A percentile compares a stretch with the other conserved stretches of the same genome.
Conservation (phyloP, 169 alveolate genomes). For the Neospora caninum region DNA sequence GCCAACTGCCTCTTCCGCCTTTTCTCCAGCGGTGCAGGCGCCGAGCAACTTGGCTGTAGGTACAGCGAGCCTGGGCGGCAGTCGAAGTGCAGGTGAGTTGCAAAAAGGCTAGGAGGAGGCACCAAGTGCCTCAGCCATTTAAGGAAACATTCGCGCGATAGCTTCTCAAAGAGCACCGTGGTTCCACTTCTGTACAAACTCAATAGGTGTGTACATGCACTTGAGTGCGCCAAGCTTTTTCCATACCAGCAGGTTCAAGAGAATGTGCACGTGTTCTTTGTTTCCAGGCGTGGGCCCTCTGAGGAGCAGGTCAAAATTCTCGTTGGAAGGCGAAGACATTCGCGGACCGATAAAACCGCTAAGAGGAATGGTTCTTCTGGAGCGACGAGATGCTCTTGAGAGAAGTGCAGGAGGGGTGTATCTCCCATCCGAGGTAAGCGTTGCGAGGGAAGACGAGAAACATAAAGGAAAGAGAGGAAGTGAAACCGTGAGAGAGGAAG, state of each 20-base stretch:
- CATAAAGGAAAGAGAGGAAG: too few species aligned
- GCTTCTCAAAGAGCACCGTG: too few species aligned
- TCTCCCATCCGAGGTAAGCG: slow-evolving; percentile 47
- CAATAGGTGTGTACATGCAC: too few species aligned
- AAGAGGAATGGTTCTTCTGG: slow-evolving; percentile 58
- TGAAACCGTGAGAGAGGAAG: too few species aligned
- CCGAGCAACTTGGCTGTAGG: background rate
- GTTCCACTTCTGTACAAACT: too few species aligned
- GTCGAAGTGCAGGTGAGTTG: background rate
- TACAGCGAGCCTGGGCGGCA: background rate
- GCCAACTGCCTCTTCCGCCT: background rate
- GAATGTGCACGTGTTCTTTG: background rate
- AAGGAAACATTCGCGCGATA: too few species aligned
- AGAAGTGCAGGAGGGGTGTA: slow-evolving; percentile 53
- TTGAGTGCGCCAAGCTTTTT: background rate
- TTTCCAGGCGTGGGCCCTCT: background rate
- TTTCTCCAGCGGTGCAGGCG: background rate
- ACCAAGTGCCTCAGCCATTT: too few species aligned
- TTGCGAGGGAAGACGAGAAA: background rate
- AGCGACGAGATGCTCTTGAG: slow-evolving; percentile 37
- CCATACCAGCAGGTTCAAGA: background rate
- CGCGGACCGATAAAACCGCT: slow-evolving; percentile 62
- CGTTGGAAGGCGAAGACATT: slow-evolving; percentile 53
- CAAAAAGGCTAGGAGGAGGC: too few species aligned
- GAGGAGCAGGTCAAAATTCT: background rate